Evolutionary conservation across 805 yeast species (phyloP), one percentile per base, ranked within the genome.

Genomic region (Myxozyma sirexii): DNA sequence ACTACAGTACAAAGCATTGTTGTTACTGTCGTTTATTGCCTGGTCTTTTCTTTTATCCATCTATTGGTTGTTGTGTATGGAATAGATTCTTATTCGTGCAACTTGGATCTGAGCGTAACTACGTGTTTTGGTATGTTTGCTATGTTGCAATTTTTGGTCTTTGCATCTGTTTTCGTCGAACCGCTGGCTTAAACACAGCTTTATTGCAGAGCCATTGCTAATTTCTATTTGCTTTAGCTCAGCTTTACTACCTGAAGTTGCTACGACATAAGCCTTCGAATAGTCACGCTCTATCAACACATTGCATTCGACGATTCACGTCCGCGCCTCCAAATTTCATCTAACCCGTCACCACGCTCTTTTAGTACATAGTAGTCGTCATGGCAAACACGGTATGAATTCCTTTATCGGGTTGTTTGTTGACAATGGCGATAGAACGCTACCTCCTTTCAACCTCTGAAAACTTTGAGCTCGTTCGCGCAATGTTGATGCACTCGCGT

Each of bases 351-450:
- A 19, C 29, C 8, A 29, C 33, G 10, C 33, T 7, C 33, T 12
- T 23, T n/a, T 19, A 43, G 27, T 23, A 23, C 10, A 43, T 29
- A 39, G n/a, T n/a, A n/a, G 35, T 13, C 19, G 24, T 3, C 33
- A 58, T 58, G 62, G 58, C 62, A 27, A 53, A 42, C 37, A 58
- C 62, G 26, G 62, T 58, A 48, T 10, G 62, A 29, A 33, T 7
- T 13, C n/a, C 13, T 27, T 23, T 44, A 29, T 15, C 21, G n/a
- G 7, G 27, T 23, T 41, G 42, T 38, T 38, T 38, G 21, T 17
- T 17, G 8, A 21, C 21, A n/a, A n/a, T n/a, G n/a, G n/a, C n/a
- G n/a, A n/a, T n/a, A n/a, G n/a, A n/a, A n/a, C n/a, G n/a, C n/a
- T n/a, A n/a, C n/a, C n/a, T n/a, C n/a, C n/a, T n/a, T n/a, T n/a